phyloP scores from a whole-genome alignment of 2,329 filamentous ascomycete species.

The Cladosporium phlei region DNA sequence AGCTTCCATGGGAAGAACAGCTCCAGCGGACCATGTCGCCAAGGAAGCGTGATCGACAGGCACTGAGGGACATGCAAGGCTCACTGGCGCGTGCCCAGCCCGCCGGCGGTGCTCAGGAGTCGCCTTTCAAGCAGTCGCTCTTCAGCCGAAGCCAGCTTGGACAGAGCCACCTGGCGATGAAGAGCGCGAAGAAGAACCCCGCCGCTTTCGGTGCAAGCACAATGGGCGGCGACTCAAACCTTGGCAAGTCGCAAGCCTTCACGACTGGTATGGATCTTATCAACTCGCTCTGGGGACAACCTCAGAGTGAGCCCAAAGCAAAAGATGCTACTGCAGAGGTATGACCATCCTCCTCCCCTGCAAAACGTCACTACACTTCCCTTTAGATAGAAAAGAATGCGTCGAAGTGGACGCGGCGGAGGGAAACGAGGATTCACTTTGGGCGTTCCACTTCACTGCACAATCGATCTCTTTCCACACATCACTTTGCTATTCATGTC shows the following conservation, averaged over 20 bases:
- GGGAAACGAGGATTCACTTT: slow-evolving; percentile 17
- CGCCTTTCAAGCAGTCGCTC: slow-evolving; percentile 75
- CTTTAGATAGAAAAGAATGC: neutral
- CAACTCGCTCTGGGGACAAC: slow-evolving; percentile 84
- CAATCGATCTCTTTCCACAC: too few relatives aligned
- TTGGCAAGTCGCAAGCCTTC: slow-evolving; percentile 55
- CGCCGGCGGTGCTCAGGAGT: slow-evolving; percentile 28
- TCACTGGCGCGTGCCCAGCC: slow-evolving; percentile 51
- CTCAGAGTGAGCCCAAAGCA: slow-evolving; percentile 44
- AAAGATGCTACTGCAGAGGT: slow-evolving; percentile 68
- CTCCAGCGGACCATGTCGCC: slow-evolving; percentile 91
- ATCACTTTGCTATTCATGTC: too few relatives aligned
- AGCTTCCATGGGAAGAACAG: slow-evolving; percentile 90
- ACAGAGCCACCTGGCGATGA: slow-evolving; percentile 30
- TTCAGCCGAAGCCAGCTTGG: slow-evolving; percentile 60
- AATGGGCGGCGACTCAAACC: slow-evolving; percentile 13
- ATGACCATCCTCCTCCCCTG: slow-evolving; percentile 51
- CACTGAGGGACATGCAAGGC: slow-evolving; percentile 61
- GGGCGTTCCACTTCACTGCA: slow-evolving; percentile 19
- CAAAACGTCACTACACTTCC: neutral
- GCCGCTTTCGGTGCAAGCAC: slow-evolving; percentile 18
- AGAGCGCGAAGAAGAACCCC: slow-evolving; percentile 28
- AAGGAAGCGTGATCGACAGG: slow-evolving; percentile 79
- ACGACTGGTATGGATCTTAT: slow-evolving; percentile 90
- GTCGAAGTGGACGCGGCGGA: slow-evolving; percentile 16